phyloP scores from a whole-genome alignment of 1,284 basidiomycete genomes.

The Microbotryomycetes sp. region DNA sequence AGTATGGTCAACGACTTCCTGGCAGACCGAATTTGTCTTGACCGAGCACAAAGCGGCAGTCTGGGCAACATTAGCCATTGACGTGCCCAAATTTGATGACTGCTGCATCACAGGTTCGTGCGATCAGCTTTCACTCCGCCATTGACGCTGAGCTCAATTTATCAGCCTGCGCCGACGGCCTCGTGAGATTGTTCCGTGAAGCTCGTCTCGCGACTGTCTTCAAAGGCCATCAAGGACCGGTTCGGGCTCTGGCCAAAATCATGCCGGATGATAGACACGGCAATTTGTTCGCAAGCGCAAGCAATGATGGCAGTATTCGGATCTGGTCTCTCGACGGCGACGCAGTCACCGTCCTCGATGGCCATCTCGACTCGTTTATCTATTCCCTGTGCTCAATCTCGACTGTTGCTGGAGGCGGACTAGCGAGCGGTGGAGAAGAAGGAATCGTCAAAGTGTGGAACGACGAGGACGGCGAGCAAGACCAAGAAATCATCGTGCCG shows the following conservation, averaged over 20 bases:
- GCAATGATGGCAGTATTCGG: conserved; percentile 85
- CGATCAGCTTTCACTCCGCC: conserved; percentile 39
- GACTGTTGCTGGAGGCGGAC: conserved; percentile 43
- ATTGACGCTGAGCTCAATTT: too few species aligned
- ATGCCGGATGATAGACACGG: conserved; percentile 42
- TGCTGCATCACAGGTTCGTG: conserved; percentile 13
- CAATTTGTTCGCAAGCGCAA: conserved; percentile 80
- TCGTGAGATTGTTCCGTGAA: conserved; percentile 74
- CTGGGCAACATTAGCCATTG: conserved; percentile 84
- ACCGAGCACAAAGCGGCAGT: conserved; percentile 83
- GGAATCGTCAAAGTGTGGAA: conserved; percentile 88
- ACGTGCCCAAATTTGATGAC: conserved; percentile 55
- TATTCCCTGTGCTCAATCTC: conserved; percentile 77
- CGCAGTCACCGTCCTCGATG: conserved; percentile 65
- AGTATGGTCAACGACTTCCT: conserved; percentile 62
- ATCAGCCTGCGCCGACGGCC: conserved; percentile 88
- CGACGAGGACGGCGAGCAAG: conserved; percentile 64
- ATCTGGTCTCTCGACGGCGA: conserved; percentile 80
- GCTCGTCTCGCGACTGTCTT: conserved; percentile 49
- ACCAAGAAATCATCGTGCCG: conserved; percentile 81
- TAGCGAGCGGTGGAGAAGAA: conserved; percentile 90
- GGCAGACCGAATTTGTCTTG: conserved; percentile 60
- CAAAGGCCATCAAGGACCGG: conserved; percentile 83
- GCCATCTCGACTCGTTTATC: conserved; percentile 84
- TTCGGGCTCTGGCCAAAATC: conserved; percentile 65